phyloP scores from a whole-genome alignment of 2,329 filamentous ascomycete species.

The Diaporthe velutina region DNA sequence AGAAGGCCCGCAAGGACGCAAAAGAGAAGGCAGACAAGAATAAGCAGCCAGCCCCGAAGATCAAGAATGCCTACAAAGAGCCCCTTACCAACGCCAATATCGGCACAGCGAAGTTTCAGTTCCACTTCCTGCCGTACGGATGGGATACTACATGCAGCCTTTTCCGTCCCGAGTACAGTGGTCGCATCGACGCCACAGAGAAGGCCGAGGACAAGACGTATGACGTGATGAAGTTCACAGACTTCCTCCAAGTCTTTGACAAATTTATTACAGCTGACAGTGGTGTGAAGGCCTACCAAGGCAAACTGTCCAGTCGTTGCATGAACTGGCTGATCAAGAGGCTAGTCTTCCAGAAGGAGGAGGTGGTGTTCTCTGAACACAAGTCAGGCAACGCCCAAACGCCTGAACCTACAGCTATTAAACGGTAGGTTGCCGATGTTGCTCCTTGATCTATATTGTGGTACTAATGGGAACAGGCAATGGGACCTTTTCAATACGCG shows the following conservation, averaged over 20 bases:
- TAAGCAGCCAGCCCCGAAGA: neutral
- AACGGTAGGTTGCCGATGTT: neutral
- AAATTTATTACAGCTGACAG: too few species aligned
- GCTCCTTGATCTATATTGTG: neutral
- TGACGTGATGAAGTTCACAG: slow-evolving; percentile 56
- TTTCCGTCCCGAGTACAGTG: slow-evolving; percentile 61
- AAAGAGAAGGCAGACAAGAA: neutral
- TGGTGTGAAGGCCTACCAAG: neutral
- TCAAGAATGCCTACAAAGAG: neutral
- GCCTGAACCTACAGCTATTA: neutral
- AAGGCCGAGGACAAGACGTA: slow-evolving; percentile 43
- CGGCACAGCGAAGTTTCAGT: slow-evolving; percentile 71
- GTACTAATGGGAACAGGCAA: slow-evolving; percentile 51
- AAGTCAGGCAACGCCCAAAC: neutral
- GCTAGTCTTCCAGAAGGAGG: slow-evolving; percentile 70
- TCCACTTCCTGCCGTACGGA: slow-evolving; percentile 61
- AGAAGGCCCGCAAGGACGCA: neutral
- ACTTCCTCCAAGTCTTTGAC: slow-evolving; percentile 55
- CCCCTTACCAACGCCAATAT: slow-evolving; percentile 56
- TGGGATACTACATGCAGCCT: slow-evolving; percentile 56
- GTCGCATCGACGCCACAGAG: neutral
- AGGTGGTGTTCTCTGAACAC: slow-evolving; percentile 49
- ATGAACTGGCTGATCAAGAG: slow-evolving; percentile 70
- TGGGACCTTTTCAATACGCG: slow-evolving; percentile 76
- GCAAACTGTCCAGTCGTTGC: too few species aligned